These are phyloP conservation scores for Hypsizygus marmoreus DNA, from an alignment of 768 basidiomycete genomes.

Conservation along the genomic window DNA sequence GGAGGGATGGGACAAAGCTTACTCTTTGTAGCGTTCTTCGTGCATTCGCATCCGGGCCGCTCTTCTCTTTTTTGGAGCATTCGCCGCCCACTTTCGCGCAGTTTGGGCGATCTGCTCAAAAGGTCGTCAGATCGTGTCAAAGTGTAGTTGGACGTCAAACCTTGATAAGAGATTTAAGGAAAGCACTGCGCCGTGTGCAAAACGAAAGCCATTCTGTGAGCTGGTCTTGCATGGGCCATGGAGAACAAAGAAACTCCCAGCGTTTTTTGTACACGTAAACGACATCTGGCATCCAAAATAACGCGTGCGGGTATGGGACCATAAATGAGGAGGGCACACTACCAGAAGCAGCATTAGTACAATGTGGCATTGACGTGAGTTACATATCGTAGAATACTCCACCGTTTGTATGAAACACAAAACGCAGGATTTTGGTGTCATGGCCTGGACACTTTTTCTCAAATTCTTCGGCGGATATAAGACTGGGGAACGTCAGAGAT, in stretches of 20 bases:
- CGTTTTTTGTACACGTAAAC: neutral
- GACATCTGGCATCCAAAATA: conserved; percentile 3
- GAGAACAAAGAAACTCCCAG: neutral
- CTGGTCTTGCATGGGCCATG: neutral
- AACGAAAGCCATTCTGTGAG: neutral
- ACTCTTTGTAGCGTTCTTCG: neutral
- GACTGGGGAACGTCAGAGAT: no score
- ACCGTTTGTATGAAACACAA: neutral
- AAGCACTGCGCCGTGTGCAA: neutral
- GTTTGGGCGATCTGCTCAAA: neutral
- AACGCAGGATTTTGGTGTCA: neutral
- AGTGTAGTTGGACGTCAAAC: neutral
- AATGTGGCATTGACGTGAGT: no score
- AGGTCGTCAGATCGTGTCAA: neutral
- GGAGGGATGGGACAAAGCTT: neutral
- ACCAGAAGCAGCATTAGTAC: no score
- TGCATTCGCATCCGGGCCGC: neutral
- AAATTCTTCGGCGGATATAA: neutral
- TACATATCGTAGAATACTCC: no score
- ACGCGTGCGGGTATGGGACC: neutral
- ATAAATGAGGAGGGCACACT: no score
- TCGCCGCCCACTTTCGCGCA: neutral
- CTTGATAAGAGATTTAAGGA: neutral
- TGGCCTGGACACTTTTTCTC: neutral
- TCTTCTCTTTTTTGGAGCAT: neutral